Base-by-base conservation (phyloP, 2,329 filamentous ascomycete species). In the Ceratocystis ficicola region DNA sequence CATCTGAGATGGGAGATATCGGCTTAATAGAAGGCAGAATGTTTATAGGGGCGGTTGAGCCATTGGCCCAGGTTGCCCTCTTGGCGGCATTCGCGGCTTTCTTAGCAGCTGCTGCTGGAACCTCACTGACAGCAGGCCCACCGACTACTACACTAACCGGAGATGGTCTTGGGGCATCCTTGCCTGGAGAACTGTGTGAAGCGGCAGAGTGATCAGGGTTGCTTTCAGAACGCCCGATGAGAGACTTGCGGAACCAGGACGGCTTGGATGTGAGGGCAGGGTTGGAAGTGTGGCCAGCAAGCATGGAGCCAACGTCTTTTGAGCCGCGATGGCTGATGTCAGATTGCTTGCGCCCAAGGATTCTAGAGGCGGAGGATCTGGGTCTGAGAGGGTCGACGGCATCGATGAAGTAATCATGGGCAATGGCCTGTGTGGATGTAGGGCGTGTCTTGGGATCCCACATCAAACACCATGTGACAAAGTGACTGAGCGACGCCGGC, bases 381-480 rank as follows among this genome's bases (percentile, higher is more conserved):
- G 93, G 91, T 65, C 92, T 81, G 65, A 96, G 77, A 15, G 94
- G 94, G 74, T 99, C 94, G 63, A 95, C 85, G 1, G 94, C 94
- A 76, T 97, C 94, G 44, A 82, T 76, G 72, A 99, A 99, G 76
- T 95, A 99, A 70, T 96, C 93, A 74, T 99, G 94, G 48, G 89
- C 88, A 70, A 99, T 78, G n/a, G 94, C 93, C 75, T 99, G 92
- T 0, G 88, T 86, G 1, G 93, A 96, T 3, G 92, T 97, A 57
- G 94, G 94, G 68, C 94, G 84, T 72, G 80, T 86, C 78, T 92
- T 95, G 10, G 94, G 94, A 75, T 99, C 94, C 94, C 94, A 99
- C 89, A 97, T 94, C 70, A 99, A 77, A 76, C 94, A 99, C 91
- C 91, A 96, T 17, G 94, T 99, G 67, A 99, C 94, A 73, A 99